Evolutionary conservation across 1,139 yeast genomes (phyloP).

Genomic region (Zygosaccharomyces pseudobailii): DNA sequence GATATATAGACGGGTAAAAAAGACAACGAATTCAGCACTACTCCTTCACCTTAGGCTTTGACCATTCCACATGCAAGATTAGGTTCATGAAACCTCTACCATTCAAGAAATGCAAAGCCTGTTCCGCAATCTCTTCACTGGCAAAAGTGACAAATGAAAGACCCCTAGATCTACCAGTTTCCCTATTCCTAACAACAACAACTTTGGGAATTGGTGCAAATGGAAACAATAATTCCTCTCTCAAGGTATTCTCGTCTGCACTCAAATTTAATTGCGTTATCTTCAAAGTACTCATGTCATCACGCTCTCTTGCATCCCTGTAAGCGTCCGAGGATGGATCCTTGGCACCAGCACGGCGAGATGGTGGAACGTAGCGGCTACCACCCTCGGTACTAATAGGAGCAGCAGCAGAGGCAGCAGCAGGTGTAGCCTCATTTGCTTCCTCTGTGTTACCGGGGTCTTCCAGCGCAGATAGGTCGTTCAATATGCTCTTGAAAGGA

Average conservation of each 20-base stretch:
- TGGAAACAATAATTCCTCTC: slow-evolving; percentile 66
- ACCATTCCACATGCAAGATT: slow-evolving; percentile 74
- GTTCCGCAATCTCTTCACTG: slow-evolving; percentile 64
- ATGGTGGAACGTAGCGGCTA: slow-evolving; percentile 68
- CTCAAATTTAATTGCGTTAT: slow-evolving; percentile 86
- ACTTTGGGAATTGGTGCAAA: slow-evolving; percentile 77
- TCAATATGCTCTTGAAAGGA: slow-evolving; percentile 91
- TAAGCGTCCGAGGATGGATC: slow-evolving; percentile 41
- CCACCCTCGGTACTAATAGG: slow-evolving; percentile 29
- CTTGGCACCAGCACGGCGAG: slow-evolving; percentile 47
- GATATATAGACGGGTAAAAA: background rate
- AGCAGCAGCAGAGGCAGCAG: slow-evolving; percentile 24
- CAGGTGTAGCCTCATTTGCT: slow-evolving; percentile 20
- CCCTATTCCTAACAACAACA: slow-evolving; percentile 83
- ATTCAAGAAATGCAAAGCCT: slow-evolving; percentile 71
- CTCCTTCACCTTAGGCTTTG: slow-evolving; percentile 37
- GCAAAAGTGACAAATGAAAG: slow-evolving; percentile 92
- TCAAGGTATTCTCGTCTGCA: slow-evolving; percentile 78
- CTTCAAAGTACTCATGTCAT: slow-evolving; percentile 84
- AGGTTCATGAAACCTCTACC: slow-evolving; percentile 92
- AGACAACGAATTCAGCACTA: background rate
- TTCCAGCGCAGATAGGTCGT: slow-evolving; percentile 44
- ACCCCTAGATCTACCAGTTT: slow-evolving; percentile 92
- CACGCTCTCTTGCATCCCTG: slow-evolving; percentile 58
- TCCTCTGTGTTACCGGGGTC: slow-evolving; percentile 37